Conservation (phyloP, 2,329 filamentous ascomycete genomes). For the Stagonosporopsis cucurbitacearum region DNA sequence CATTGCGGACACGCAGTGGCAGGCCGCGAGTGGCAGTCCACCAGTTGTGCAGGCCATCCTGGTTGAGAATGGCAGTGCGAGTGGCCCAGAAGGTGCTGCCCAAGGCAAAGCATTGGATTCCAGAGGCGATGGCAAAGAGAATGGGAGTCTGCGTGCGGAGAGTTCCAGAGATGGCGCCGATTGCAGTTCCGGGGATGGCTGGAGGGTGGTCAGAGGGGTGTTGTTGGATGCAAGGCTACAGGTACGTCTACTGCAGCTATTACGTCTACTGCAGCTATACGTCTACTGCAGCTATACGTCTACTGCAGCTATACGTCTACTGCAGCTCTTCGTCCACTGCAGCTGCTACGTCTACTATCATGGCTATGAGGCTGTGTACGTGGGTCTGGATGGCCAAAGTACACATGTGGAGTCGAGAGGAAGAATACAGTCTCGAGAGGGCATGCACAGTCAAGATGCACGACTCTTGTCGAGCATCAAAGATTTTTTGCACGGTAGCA, state of each 20-base stretch:
- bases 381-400: no score
- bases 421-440: no score
- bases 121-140: constrained; percentile 74
- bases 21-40: constrained; percentile 37
- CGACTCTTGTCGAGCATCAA: no score
- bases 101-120: constrained; percentile 81
- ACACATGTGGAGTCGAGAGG: no score
- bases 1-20: constrained; percentile 28
- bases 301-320: no score
- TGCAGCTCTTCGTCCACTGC: no score
- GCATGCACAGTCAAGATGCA: no score
- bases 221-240: neutral
- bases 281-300: no score
- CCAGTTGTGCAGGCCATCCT: constrained; percentile 40
- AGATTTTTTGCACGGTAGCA: no score
- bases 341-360: no score
- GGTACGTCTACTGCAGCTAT: neutral
- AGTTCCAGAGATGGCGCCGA: constrained; percentile 55
- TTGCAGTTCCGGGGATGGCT: constrained; percentile 70
- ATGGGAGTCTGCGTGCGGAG: constrained; percentile 70
- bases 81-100: constrained; percentile 78
- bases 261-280: neutral
- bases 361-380: no score
- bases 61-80: constrained; percentile 50
- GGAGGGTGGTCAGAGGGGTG: neutral